Conservation (phyloP, 2,329 filamentous ascomycete genomes). For the Epichloe uncinata region DNA sequence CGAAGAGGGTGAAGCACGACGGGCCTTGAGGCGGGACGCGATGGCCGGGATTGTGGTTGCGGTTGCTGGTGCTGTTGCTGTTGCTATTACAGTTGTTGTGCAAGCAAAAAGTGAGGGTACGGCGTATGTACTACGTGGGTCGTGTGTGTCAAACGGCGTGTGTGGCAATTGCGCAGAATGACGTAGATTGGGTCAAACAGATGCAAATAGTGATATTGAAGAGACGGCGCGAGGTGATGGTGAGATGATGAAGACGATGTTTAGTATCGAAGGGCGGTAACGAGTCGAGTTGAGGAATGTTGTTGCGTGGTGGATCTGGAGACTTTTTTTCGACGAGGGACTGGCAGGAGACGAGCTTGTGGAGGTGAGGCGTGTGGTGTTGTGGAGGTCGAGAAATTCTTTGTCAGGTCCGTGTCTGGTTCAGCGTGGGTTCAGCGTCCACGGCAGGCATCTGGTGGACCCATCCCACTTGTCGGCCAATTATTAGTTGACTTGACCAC, state of each 20-base stretch:
- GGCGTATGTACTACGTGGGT: not conserved
- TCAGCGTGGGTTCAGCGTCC: no score
- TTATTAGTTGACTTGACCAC: no score
- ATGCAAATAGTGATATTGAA: not conserved
- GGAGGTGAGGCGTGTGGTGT: constrained; percentile 2
- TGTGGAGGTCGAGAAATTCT: constrained; percentile 5
- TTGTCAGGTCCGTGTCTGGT: not conserved
- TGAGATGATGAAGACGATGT: not conserved
- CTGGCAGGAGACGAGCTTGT: constrained; percentile 2
- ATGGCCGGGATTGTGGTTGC: not conserved
- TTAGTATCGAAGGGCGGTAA: not conserved
- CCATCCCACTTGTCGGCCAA: no score
- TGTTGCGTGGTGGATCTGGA: constrained; percentile 2
- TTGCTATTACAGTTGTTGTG: not conserved
- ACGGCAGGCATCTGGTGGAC: no score
- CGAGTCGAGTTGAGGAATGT: constrained; percentile 1
- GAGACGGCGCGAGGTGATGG: not conserved
- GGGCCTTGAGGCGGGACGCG: not conserved
- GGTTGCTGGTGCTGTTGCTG: not conserved
- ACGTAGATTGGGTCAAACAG: not conserved
- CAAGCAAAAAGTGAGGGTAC: not conserved
- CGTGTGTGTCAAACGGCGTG: not conserved
- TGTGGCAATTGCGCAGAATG: not conserved
- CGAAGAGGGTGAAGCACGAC: not conserved
- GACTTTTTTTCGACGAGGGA: not conserved